Conservation (phyloP, 192 early-diverging fungal species). For the Backusella tarrabulga region DNA sequence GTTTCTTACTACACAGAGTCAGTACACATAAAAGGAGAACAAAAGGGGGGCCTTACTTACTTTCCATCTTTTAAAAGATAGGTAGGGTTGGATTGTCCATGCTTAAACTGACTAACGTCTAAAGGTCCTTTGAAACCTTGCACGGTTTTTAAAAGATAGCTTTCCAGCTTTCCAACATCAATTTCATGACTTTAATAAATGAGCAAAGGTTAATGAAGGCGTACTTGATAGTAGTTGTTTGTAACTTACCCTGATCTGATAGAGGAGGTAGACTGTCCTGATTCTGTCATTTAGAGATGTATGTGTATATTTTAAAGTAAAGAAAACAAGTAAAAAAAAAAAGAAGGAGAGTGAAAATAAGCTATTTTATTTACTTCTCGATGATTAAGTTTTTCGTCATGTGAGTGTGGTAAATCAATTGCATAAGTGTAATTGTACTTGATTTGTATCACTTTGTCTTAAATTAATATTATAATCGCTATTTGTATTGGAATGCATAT, state of each 20-base stretch:
- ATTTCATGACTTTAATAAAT: constrained; percentile 42
- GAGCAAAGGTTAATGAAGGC: neutral
- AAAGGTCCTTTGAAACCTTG: constrained; percentile 61
- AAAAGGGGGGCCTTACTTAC: constrained; percentile 28
- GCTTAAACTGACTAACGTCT: constrained; percentile 79
- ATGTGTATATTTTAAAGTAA: neutral
- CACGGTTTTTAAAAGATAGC: constrained; percentile 55
- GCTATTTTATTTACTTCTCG: neutral
- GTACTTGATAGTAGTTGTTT: neutral
- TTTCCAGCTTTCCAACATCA: constrained; percentile 55
- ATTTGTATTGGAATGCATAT: too few species aligned
- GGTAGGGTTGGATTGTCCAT: constrained; percentile 95
- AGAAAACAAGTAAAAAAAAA: neutral
- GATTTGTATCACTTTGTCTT: neutral
- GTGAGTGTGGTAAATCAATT: neutral
- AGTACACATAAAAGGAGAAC: neutral
- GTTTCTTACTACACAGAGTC: constrained; percentile 42
- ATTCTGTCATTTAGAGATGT: constrained; percentile 1
- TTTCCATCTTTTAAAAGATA: constrained; percentile 77
- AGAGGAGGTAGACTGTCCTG: constrained; percentile 27
- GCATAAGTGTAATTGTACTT: neutral
- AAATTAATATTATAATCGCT: neutral
- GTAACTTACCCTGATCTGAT: constrained; percentile 21
- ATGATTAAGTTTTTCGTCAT: neutral
- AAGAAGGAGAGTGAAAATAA: neutral